Evolutionary conservation across 2,329 filamentous ascomycete genomes (phyloP).

Genomic region (Epicoccum nigrum): DNA sequence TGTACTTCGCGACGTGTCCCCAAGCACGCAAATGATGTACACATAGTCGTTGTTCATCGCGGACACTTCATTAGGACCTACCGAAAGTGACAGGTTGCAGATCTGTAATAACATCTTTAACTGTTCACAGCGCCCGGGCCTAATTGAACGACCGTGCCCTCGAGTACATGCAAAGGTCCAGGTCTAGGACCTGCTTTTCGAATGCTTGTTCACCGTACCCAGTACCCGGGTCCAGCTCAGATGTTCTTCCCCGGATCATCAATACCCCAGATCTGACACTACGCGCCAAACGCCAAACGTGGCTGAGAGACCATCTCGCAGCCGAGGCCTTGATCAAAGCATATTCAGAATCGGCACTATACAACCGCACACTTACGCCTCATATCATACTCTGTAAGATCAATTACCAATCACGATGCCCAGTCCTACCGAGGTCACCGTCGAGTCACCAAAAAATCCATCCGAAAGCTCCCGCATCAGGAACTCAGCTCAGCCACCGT

Average conservation of each 20-base stretch:
- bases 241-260: constrained; percentile 5
- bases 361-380: constrained; percentile 8
- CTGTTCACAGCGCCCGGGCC: too few relatives aligned
- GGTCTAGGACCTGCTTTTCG: too few relatives aligned
- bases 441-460: background rate
- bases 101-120: too few relatives aligned
- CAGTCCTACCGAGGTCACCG: constrained; percentile 12
- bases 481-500: background rate
- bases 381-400: background rate
- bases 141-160: too few relatives aligned
- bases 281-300: constrained; percentile 9
- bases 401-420: constrained; percentile 8
- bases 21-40: too few relatives aligned
- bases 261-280: constrained; percentile 2
- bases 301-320: background rate
- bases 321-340: constrained; percentile 5
- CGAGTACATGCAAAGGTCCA: too few relatives aligned
- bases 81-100: too few relatives aligned
- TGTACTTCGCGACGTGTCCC: too few relatives aligned
- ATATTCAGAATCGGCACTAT: constrained; percentile 1
- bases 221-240: constrained; percentile 1
- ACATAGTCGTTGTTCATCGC: too few relatives aligned
- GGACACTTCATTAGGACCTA: too few relatives aligned
- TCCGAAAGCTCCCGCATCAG: constrained; percentile 9
- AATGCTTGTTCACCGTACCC: background rate